These are phyloP conservation scores for Coprinopsis strossmayeri DNA, from an alignment of 768 basidiomycete genomes.

Conservation along the genomic window DNA sequence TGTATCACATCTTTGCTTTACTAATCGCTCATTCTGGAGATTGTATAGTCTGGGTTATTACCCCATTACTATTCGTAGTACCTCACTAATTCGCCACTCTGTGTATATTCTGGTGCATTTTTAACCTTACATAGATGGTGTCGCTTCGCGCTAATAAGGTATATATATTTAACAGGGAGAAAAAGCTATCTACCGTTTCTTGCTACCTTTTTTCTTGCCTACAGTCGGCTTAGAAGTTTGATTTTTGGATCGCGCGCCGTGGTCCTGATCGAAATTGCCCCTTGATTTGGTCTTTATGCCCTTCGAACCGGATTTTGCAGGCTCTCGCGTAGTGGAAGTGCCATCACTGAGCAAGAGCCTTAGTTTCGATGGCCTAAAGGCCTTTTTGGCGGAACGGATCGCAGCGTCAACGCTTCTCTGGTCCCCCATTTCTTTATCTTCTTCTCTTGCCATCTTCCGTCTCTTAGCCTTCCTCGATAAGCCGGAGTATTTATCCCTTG, in stretches of 20 bases:
- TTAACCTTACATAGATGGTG: no score
- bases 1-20: no score
- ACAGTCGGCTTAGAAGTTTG: no score
- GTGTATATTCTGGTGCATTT: no score
- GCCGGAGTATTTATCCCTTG: constrained; percentile 73
- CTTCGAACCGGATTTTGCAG: constrained; percentile 27
- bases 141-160: no score
- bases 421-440: constrained; percentile 60
- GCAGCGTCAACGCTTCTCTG: constrained; percentile 56
- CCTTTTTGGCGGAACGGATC: constrained; percentile 84
- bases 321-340: constrained; percentile 17
- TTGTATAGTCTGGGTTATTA: no score
- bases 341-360: constrained; percentile 37
- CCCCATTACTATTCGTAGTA: no score
- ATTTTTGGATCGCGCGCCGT: constrained; percentile 5
- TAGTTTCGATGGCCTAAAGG: constrained; percentile 67
- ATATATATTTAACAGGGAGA: no score
- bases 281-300: constrained; percentile 24
- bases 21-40: no score
- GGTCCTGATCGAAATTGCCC: constrained; percentile 52
- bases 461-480: constrained; percentile 85
- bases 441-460: constrained; percentile 79
- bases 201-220: no score
- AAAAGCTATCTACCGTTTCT: no score
- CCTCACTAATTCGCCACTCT: no score